Evolutionary conservation across 2,329 filamentous ascomycete genomes (phyloP), one percentile per base, ranked within the genome.

Genomic region (Helminthosporium solani): DNA sequence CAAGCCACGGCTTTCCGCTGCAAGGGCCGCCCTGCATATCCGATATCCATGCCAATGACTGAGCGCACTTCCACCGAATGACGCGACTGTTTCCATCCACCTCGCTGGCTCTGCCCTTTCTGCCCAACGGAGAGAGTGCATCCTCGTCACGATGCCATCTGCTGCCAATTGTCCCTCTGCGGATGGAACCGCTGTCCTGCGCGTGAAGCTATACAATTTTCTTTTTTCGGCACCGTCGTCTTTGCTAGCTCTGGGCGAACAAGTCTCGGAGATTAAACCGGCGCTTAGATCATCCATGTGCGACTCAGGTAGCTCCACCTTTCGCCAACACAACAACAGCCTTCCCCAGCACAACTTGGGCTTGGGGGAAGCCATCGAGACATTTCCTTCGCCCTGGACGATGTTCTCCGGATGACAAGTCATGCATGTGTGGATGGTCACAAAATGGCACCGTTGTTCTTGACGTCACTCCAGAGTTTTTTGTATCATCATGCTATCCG

Each of bases 211-310:
- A 15, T 33, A 27, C 14, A 25, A 12, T 16, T 39, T 27, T 40
- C 40, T 46, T 33, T n/a, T 35, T 30, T 42, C 33, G 15, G 38
- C 27, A 30, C 46, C 41, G 37, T 31, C 42, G 33, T 44, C 11
- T n/a, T n/a, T 9, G 37, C 33, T 40, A n/a, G 21, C 34, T 12
- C 16, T 50, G 43, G 46, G 48, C 49, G 44, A 41, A 41, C 44
- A 34, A 27, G 20, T 43, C 33, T 61, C 63, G 62, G 63, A 64
- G 50, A 67, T 64, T 62, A 56, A 41, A 41, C 16, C n/a, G 47
- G 46, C 53, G 53, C 54, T 60, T 57, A 40, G 47, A 51, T 55
- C 54, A 47, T 52, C 28, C 27, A 40, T 15, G 38, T 40, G 38
- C 23, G 23, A 40, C 38, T 38, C 28, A 12, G 28, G 5, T 18